Base-by-base conservation (phyloP, 208 protist species). In the Crithidia thermophila region DNA sequence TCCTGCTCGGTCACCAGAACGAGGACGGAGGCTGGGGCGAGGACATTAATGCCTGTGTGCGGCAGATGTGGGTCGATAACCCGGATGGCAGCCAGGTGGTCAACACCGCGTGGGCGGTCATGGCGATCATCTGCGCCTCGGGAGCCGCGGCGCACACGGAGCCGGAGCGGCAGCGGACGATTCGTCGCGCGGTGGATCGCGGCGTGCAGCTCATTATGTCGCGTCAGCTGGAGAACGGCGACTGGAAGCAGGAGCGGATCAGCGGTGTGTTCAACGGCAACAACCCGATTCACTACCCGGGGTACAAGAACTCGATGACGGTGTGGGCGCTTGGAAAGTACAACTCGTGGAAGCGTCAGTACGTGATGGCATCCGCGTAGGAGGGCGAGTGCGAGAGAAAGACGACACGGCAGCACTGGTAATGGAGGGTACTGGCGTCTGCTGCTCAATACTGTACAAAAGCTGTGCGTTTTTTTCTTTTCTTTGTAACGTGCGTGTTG, bases 211-310 rank as follows among this genome's bases (percentile, higher is more conserved):
- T 95, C 18, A 79, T 98, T 52, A 89, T 97, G 84, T 81, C 84
- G 16, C 80, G 88, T 18, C 95, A 98, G 77, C 79, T 94, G 21
- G 61, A 27, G 9, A 87, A 72, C 18, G 95, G 95, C 5, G 93
- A 97, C 63, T 98, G 91, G 89, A 46, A 73, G 3, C 96, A 98
- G 84, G 91, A 98, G 82, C 78, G 91, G 53, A 98, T 99, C 62
- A 93, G 83, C 64, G 98, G 98, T 31, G 94, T 99, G 28, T 99
- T 99, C 81, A 99, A 99, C 84, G 96, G 95, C 49, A 98, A 98
- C 81, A 99, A 98, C 81, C 93, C 93, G 28, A 99, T 99, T 64
- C 87, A 94, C 73, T 99, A 99, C 82, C 91, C 94, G 0, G 84
- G 88, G n/a, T 98, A 98, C 74, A 96, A 95, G 71, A 97, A 99